Conservation (phyloP, 1,139 yeast species). For the Magnusiomyces tetraspermus region DNA sequence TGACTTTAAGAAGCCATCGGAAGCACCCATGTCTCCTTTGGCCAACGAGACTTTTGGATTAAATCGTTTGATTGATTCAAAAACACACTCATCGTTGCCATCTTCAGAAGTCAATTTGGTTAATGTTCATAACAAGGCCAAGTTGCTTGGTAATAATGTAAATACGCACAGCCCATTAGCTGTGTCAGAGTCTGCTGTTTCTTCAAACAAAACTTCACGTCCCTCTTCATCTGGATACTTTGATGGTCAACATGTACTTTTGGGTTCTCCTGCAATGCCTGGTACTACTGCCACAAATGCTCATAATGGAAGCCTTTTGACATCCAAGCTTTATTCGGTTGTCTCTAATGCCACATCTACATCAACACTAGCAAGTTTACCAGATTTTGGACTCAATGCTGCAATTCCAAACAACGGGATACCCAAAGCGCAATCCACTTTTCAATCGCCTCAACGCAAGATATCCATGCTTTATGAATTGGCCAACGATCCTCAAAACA, state of each 20-base stretch:
- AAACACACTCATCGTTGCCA: background rate
- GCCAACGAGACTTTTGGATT: background rate
- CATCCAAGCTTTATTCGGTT: no score
- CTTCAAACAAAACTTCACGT: no score
- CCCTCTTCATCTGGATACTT: no score
- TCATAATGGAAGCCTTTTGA: no score
- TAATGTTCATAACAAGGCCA: background rate
- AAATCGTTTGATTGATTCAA: background rate
- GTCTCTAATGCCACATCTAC: no score
- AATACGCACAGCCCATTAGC: background rate
- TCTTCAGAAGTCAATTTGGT: background rate
- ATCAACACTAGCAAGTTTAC: background rate
- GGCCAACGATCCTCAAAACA: constrained; percentile 45
- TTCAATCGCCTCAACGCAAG: constrained; percentile 29
- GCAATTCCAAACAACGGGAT: background rate
- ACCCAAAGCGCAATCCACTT: no score
- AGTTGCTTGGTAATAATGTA: background rate
- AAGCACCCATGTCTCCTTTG: background rate
- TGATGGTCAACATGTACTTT: no score
- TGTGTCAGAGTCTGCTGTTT: background rate
- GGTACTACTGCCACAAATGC: no score
- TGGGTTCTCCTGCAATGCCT: no score
- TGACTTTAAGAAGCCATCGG: background rate
- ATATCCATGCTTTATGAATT: constrained; percentile 37
- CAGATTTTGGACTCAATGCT: background rate